phyloP scores from a whole-genome alignment of 495 filamentous ascomycete species.

The Aspergillus nidulans region DNA sequence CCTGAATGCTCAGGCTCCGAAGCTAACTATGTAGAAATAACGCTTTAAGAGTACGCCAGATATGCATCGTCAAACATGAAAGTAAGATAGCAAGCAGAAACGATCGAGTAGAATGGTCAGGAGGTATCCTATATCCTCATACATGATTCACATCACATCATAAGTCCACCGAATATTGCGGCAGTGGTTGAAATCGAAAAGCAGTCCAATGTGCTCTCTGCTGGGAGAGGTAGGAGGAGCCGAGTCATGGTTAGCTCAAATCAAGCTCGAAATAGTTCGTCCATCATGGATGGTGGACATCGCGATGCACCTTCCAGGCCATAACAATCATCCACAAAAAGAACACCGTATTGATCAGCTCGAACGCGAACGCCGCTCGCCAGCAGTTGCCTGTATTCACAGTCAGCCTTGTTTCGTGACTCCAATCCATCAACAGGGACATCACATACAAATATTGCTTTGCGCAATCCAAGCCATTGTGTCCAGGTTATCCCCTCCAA shows the following conservation, averaged over 20 bases:
- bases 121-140: not conserved
- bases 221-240: no score
- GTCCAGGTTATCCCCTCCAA: slow-evolving; percentile 57
- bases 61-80: not conserved
- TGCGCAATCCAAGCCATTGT: slow-evolving; percentile 88
- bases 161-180: not conserved
- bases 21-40: not conserved
- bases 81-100: not conserved
- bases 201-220: no score
- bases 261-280: slow-evolving; percentile 8
- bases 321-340: slow-evolving; percentile 94
- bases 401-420: not conserved
- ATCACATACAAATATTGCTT: slow-evolving; percentile 65
- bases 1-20: no score
- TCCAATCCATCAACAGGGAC: not conserved
- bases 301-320: slow-evolving; percentile 79
- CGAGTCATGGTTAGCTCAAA: not conserved
- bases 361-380: slow-evolving; percentile 59
- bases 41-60: not conserved
- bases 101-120: not conserved
- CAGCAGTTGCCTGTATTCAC: slow-evolving; percentile 47
- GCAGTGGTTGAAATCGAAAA: no score
- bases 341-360: slow-evolving; percentile 75
- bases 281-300: slow-evolving; percentile 37
- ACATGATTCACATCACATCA: not conserved